Evolutionary conservation across 1,139 yeast genomes (phyloP), one percentile per base, ranked within the genome.

Genomic region (Wickerhamiella pararugosa): DNA sequence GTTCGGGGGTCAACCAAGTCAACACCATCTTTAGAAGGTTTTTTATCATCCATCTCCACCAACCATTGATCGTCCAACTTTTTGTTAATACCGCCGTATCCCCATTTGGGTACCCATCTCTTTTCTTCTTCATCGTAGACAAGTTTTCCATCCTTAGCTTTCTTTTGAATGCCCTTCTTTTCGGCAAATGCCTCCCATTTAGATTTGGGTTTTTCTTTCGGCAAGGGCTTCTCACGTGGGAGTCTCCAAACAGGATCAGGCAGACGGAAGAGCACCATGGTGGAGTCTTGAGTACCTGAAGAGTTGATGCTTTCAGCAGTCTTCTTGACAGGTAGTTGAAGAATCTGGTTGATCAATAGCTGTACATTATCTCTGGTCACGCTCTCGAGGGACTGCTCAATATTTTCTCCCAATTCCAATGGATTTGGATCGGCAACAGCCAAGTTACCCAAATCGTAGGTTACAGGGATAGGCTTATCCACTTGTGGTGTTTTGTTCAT

Each of bases 61-160:
- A 86, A 71, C 98, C 98, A 90, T 64, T 90, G 96, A 58, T 72
- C 67, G 57, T 90, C 97, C 53, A 78, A 59, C 45, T 77, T 75
- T 66, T 90, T 90, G 64, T 90, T 90, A 62, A 75, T 75, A 56
- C 98, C 98, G 53, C 81, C 79, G 67, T 79, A 90, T 47, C 99
- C 99, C 98, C 98, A 92, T 63, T 86, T 87, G 54, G 94, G 92
- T 47, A 80, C 95, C 98, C 98, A 92, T 63, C 86, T 87, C 41
- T 90, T 90, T 28, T 73, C 65, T 37, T 73, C 92, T 62, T 92
- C 97, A 60, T 90, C 95, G 55, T 67, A 92, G 1, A 83, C 87
- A 74, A 79, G 69, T 66, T 84, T 90, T 41, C 95, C 96, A 32
- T 83, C 80, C 62, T 79, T 86, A 51, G 83, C 82, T 69, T 83